Conservation (phyloP, 2,329 filamentous ascomycete species). For the Aspergillus felis region DNA sequence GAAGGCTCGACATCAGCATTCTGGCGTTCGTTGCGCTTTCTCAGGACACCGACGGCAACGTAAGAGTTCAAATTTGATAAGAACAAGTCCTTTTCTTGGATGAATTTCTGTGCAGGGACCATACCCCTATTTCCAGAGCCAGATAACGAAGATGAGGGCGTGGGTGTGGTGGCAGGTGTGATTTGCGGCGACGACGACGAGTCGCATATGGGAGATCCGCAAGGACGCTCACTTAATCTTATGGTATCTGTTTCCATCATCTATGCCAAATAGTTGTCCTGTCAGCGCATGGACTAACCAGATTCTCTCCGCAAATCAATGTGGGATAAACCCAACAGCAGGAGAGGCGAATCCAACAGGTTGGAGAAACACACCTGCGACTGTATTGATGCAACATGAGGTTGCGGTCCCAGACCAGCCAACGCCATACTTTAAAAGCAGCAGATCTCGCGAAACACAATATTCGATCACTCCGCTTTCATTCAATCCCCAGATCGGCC, state of each 20-base stretch:
- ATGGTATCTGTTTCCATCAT: neutral
- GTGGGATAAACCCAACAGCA: neutral
- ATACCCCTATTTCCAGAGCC: neutral
- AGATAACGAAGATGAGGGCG: neutral
- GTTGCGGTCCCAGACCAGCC: neutral
- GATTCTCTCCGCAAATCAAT: neutral
- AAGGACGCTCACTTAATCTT: neutral
- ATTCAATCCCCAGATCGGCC: neutral
- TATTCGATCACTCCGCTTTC: neutral
- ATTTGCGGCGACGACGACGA: neutral
- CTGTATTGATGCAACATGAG: neutral
- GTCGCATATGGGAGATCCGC: neutral
- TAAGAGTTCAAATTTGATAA: slow-evolving; percentile 18
- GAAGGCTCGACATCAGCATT: neutral
- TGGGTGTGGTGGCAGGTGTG: neutral
- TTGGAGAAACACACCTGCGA: neutral
- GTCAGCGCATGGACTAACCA: neutral
- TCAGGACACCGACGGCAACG: slow-evolving; percentile 32
- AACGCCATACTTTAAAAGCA: neutral
- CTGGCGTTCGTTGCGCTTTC: slow-evolving; percentile 5
- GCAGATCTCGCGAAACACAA: neutral
- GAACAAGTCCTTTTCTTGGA: slow-evolving; percentile 6
- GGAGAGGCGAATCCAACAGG: neutral
- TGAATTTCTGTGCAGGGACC: neutral
- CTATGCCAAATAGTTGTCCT: neutral